phyloP scores from a whole-genome alignment of 164 flowering plant genomes.

The Piper longum region DNA sequence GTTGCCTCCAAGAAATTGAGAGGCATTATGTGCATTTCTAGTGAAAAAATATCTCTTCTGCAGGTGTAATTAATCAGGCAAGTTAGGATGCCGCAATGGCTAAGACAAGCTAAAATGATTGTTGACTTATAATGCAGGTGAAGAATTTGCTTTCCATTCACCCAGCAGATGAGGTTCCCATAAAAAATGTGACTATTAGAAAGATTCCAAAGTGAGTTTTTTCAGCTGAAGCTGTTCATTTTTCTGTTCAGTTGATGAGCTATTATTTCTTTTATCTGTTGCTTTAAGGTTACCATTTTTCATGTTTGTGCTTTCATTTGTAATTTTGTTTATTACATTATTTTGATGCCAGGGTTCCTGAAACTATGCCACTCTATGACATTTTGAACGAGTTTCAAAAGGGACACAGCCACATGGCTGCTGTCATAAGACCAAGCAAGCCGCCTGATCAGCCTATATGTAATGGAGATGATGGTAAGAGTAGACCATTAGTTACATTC shows the following conservation, averaged over 20 bases:
- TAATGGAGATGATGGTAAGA: slow-evolving; percentile 31
- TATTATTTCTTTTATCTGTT: neutral
- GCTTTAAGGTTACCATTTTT: neutral
- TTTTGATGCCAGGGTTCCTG: slow-evolving; percentile 53
- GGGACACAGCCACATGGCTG: slow-evolving; percentile 99
- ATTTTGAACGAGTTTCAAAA: slow-evolving; percentile 98
- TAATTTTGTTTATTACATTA: neutral
- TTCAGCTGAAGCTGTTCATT: neutral
- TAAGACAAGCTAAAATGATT: neutral
- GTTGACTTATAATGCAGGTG: slow-evolving; percentile 27
- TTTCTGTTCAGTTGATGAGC: neutral
- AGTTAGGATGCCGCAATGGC: neutral
- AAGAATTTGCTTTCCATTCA: slow-evolving; percentile 74
- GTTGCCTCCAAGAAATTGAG: no score
- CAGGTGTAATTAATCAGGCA: neutral
- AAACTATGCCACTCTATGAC: slow-evolving; percentile 76
- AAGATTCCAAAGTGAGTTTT: slow-evolving; percentile 69
- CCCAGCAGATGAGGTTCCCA: slow-evolving; percentile 75
- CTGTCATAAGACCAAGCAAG: slow-evolving; percentile 48
- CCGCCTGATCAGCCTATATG: slow-evolving; percentile 15
- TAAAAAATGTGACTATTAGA: slow-evolving; percentile 83
- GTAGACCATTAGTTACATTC: neutral
- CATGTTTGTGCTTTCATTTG: neutral
- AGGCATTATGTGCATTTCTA: no score
- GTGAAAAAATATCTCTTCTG: no score